Conservation (phyloP, 2,329 filamentous ascomycete species). For the Sporothrix curviconia region DNA sequence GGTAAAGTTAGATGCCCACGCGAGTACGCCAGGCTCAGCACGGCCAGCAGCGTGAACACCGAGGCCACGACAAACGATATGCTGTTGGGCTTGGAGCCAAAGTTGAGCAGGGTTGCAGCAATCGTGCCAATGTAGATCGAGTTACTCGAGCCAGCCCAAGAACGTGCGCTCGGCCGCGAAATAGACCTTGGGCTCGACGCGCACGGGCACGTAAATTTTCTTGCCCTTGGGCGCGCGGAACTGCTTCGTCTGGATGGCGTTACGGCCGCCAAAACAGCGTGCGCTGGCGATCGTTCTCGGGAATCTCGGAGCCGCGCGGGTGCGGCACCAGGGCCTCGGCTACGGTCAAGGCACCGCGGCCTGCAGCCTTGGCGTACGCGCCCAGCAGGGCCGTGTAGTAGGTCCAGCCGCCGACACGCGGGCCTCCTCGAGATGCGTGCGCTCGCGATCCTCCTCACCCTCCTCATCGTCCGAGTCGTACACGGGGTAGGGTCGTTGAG, state of each 20-base stretch:
- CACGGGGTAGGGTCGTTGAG: conserved; percentile 69
- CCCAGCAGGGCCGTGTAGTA: conserved; percentile 59
- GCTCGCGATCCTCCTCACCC: conserved; percentile 49
- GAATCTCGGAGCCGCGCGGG: conserved; percentile 50
- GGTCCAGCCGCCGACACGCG: conserved; percentile 67
- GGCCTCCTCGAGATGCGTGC: conserved; percentile 59
- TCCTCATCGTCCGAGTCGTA: conserved; percentile 89
- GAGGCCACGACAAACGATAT: conserved; percentile 64
- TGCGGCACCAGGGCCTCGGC: conserved; percentile 48
- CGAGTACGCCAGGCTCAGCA: conserved; percentile 72
- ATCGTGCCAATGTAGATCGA: conserved; percentile 89
- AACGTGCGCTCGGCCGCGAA: conserved; percentile 96
- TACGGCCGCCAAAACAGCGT: conserved; percentile 46
- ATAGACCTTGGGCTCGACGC: conserved; percentile 96
- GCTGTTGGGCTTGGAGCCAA: conserved; percentile 52
- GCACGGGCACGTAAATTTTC: conserved; percentile 91
- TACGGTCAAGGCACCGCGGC: conserved; percentile 34
- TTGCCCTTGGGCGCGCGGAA: conserved; percentile 75
- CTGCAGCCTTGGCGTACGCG: conserved; percentile 38
- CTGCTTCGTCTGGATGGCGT: conserved; percentile 50
- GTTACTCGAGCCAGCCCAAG: conserved; percentile 93
- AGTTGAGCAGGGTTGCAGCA: conserved; percentile 76
- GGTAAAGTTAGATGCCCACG: conserved; percentile 80
- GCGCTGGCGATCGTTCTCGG: conserved; percentile 47
- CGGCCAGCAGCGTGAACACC: conserved; percentile 75